Base-by-base conservation (phyloP, 176 grass and related monocot species). In the Carex littledalei region DNA sequence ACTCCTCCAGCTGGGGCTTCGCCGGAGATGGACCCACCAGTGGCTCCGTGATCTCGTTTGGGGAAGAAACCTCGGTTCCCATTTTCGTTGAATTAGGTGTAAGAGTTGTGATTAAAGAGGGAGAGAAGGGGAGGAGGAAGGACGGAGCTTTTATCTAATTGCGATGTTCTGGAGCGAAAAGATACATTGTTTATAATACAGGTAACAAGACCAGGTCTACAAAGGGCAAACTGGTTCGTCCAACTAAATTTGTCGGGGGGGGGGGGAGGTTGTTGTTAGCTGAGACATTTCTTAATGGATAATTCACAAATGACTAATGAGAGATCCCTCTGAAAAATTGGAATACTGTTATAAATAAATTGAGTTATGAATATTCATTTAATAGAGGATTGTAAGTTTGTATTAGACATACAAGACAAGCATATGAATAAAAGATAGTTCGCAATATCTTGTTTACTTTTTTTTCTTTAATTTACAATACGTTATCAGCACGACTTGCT, bases 41-140 rank as follows among this genome's bases (percentile, higher is more conserved):
- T 3, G 86, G 86, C 2, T 89, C 86, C 2, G 20, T 65, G 50
- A 91, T 86, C 56, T 89, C 87, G 49, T 53, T 67, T 9, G 58
- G 34, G 7, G 81, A 29, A 17, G 72, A 73, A 20, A 29, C 69
- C 84, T 87, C 90, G 50, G 81, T 87, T 16, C 81, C 93, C 90
- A 94, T 94, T 66, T 1, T n/a, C 11, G 80, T 21, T 50, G 41
- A 21, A 15, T 75, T 75, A 8, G 59, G 22, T 34, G 41, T 76
- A 43, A 74, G 69, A 43, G 35, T 10, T 20, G 69, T 47, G 10
- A 41, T 5, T 79, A 32, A 49, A 15, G 22, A 64, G 58, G 11
- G 5, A 29, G 31, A 66, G 17, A 39, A 20, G 39, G 14, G 39
- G 32, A 64, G 10, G 79, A 47, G 57, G 37, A 20, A 22, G 55